Conservation (phyloP, 73 alveolate genomes). For the Paramecium sonneborni region DNA sequence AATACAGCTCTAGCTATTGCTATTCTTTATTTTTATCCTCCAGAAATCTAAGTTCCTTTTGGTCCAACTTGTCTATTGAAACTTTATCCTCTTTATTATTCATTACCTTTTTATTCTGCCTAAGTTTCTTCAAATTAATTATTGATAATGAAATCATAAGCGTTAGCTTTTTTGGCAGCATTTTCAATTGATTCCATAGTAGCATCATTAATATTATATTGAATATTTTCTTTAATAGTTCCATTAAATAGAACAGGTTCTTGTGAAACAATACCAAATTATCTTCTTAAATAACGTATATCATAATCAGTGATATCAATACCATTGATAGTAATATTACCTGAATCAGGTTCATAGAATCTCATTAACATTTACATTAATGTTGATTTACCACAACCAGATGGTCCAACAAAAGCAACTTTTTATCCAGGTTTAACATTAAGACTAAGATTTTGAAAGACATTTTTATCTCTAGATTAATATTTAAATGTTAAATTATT, state of each 20-base stretch:
- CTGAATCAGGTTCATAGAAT: slow-evolving; percentile 89
- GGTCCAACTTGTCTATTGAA: slow-evolving; percentile 69
- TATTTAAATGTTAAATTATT: slow-evolving; percentile 86
- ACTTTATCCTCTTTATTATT: slow-evolving; percentile 56
- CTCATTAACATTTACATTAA: slow-evolving; percentile 87
- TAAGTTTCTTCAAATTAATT: not conserved
- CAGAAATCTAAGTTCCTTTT: slow-evolving; percentile 66
- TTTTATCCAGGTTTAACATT: slow-evolving; percentile 77
- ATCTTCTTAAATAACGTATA: slow-evolving; percentile 71
- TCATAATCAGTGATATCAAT: slow-evolving; percentile 71
- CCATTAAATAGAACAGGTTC: slow-evolving; percentile 91
- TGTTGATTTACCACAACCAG: slow-evolving; percentile 96
- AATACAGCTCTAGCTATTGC: slow-evolving; percentile 71
- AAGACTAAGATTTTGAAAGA: slow-evolving; percentile 63
- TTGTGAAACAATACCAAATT: slow-evolving; percentile 90
- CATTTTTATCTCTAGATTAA: slow-evolving; percentile 69
- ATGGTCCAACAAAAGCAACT: slow-evolving; percentile 87
- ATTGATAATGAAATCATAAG: slow-evolving; percentile 64
- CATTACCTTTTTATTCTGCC: slow-evolving; percentile 60
- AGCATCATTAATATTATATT: slow-evolving; percentile 78
- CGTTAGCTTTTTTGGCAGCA: slow-evolving; percentile 89
- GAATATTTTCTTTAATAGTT: slow-evolving; percentile 80
- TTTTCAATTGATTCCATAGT: slow-evolving; percentile 77
- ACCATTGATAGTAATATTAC: slow-evolving; percentile 82
- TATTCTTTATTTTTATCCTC: slow-evolving; percentile 71